Percentiles rank a stretch among this genome's conserved stretches.
These are phyloP conservation scores for Prunus kanzakura DNA, from an alignment of 306 rosid genomes.

Conservation along the genomic window DNA sequence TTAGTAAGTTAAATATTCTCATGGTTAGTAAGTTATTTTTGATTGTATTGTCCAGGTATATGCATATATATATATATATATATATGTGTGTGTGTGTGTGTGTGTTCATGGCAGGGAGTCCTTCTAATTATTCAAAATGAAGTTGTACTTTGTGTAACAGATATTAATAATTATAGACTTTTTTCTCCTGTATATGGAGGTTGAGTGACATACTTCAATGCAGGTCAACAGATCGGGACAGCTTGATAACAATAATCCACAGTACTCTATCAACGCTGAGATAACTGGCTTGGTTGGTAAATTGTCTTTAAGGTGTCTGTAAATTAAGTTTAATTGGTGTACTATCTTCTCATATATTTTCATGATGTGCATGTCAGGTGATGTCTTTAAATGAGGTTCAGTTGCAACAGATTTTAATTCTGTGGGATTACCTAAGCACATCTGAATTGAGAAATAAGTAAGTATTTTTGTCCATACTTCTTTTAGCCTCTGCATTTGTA, in stretches of 20 bases:
- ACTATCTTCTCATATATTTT: conserved; percentile 16
- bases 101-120: neutral
- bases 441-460: conserved; percentile 77
- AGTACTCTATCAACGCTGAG: conserved; percentile 72
- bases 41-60: neutral
- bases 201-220: conserved; percentile 12
- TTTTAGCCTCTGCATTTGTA: neutral
- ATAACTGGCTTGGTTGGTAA: conserved; percentile 71
- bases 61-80: no score
- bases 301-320: neutral
- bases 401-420: conserved; percentile 60
- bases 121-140: neutral
- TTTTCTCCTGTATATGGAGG: neutral
- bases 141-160: neutral
- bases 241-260: conserved; percentile 60
- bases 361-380: conserved; percentile 40
- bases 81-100: neutral
- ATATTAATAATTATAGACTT: neutral
- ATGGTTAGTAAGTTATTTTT: neutral
- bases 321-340: neutral
- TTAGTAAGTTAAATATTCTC: neutral
- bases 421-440: conserved; percentile 71
- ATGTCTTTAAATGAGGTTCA: conserved; percentile 75
- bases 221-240: conserved; percentile 80
- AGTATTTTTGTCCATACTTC: conserved; percentile 26